Conservation (phyloP, 192 early-diverging fungal species). For the Ramicandelaber brevisporus region DNA sequence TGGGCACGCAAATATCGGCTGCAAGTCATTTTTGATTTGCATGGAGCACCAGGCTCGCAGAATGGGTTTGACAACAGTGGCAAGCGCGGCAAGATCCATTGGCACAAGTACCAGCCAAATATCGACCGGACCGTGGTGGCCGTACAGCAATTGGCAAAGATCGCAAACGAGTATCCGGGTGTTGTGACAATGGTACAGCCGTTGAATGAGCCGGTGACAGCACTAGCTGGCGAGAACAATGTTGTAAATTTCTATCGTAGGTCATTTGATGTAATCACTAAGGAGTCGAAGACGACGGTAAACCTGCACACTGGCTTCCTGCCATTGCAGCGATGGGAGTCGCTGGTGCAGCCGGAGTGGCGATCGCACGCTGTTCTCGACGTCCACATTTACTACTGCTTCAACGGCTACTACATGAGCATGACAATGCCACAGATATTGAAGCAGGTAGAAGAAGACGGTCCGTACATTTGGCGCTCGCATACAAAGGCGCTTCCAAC, state of each 20-base stretch:
- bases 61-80: constrained; percentile 33
- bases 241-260: too few relatives aligned
- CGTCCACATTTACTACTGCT: constrained; percentile 23
- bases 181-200: constrained; percentile 12
- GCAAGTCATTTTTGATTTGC: constrained; percentile 40
- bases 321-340: constrained; percentile 12
- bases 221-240: constrained; percentile 5
- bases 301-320: too few relatives aligned
- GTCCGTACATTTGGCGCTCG: too few relatives aligned
- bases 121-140: constrained; percentile 8
- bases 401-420: constrained; percentile 15
- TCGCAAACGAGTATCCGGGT: constrained; percentile 10
- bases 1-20: constrained; percentile 37
- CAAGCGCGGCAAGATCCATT: constrained; percentile 11
- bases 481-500: constrained; percentile 23
- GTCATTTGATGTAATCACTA: too few relatives aligned
- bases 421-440: constrained; percentile 7
- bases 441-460: too few relatives aligned
- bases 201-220: constrained; percentile 22
- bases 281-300: too few relatives aligned
- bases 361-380: constrained; percentile 15
- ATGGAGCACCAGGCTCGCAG: constrained; percentile 43
- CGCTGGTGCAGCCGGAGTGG: constrained; percentile 12
- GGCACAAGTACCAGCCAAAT: constrained; percentile 9
- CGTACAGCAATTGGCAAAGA: constrained; percentile 6